Conservation (phyloP, 2,329 filamentous ascomycete genomes). For the Atkinsonella texensis region DNA sequence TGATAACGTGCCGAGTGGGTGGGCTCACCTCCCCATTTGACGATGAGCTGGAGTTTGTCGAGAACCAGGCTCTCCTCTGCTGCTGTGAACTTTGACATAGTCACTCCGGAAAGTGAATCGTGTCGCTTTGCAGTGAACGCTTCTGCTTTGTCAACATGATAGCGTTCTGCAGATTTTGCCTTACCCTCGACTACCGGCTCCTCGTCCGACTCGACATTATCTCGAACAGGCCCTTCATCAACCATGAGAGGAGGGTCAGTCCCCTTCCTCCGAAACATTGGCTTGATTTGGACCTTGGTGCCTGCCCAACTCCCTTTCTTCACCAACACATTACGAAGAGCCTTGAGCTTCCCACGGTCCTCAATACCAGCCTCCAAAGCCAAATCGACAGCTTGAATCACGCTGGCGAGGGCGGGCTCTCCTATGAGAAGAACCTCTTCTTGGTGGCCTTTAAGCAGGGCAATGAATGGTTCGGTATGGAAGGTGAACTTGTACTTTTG, state of each 20-base stretch:
- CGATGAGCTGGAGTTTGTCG: constrained; percentile 92
- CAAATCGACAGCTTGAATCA: constrained; percentile 73
- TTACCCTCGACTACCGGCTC: constrained; percentile 10
- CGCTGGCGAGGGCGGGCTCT: constrained; percentile 77
- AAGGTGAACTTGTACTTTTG: constrained; percentile 99
- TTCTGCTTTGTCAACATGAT: constrained; percentile 4
- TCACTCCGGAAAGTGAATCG: constrained; percentile 80
- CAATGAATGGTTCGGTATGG: constrained; percentile 90
- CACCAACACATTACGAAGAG: constrained; percentile 73
- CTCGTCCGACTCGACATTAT: constrained; percentile 13
- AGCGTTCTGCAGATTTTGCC: constrained; percentile 9
- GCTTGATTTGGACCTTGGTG: constrained; percentile 98
- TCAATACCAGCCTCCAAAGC: constrained; percentile 72
- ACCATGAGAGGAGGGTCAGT: constrained; percentile 40
- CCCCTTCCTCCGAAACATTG: constrained; percentile 90
- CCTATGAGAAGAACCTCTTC: constrained; percentile 93
- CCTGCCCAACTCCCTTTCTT: constrained; percentile 92
- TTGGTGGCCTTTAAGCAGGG: constrained; percentile 85
- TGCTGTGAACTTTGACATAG: constrained; percentile 86
- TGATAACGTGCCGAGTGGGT: constrained; percentile 96
- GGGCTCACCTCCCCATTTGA: constrained; percentile 98
- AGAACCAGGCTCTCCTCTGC: constrained; percentile 86
- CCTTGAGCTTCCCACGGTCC: constrained; percentile 73
- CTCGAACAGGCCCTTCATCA: constrained; percentile 23
- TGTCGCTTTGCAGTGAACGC: constrained; percentile 45